Evolutionary conservation across 306 rosid species (phyloP), one percentile per base, ranked within the genome.

Genomic region (Sicyos edulis): DNA sequence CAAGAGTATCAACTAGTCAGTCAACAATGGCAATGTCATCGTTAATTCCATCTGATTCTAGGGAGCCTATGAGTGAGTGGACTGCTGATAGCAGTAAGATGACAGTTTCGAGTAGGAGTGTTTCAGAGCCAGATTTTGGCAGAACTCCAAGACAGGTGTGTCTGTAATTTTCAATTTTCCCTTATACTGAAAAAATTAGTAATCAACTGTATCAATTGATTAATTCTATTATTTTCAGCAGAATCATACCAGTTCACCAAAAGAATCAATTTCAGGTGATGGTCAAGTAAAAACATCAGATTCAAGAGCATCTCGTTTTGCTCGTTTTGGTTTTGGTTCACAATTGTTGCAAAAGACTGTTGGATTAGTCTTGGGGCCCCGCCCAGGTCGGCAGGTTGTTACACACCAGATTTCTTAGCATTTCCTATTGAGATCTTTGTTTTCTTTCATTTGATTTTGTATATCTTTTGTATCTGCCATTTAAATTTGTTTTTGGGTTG

Each of bases 41-140:
- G 0, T 83, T 92, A 79, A 81, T 84, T 56, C 97, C 97, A 70
- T 92, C 97, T 62, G 83, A 88, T 76, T 89, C 97, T 6, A 81
- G 82, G 92, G 96, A 89, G 78, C 95, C 90, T 71, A 89, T 83
- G n/a, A 82, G 86, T 74, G 96, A 85, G 80, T 84, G 96, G 96
- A 79, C 86, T 13, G 77, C 84, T 71, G 89, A 82, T 62, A 75
- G 79, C 73, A 82, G 72, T 79, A 85, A 74, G 77, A 85, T 80
- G 88, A 55, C 85, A 54, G 82, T 70, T 85, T 85, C 75, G 76
- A 89, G 80, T 76, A 88, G 96, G 86, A 92, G 98, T 83, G 87
- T 90, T 82, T 92, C 98, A 64, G 98, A 92, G 84, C 96, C 96
- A 50, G 96, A 90, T 71, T 76, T 92, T 78, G 91, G 96, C 73